These are phyloP conservation scores for Rhynchosporium secalis DNA, from an alignment of 2,329 filamentous ascomycete species.

Conservation along the genomic window DNA sequence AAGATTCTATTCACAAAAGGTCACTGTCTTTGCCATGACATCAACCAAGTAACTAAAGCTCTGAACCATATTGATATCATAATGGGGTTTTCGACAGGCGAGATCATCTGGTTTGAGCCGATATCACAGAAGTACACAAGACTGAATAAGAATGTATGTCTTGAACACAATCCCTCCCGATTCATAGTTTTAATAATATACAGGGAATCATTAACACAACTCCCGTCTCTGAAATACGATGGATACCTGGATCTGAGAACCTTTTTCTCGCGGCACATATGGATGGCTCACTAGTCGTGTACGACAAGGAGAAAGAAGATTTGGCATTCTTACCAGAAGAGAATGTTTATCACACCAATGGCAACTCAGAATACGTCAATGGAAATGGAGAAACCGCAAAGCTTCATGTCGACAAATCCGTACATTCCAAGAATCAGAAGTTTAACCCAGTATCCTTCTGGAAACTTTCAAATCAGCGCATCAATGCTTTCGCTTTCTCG, in stretches of 20 bases:
- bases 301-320: conserved; percentile 97
- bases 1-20: conserved; percentile 98
- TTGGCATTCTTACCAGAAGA: conserved; percentile 74
- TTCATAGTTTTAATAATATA: conserved; percentile 22
- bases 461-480: conserved; percentile 87
- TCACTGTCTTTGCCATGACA: conserved; percentile 90
- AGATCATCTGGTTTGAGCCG: conserved; percentile 98
- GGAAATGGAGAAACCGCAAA: conserved; percentile 42
- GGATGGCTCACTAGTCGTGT: conserved; percentile 88
- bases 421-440: conserved; percentile 92
- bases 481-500: conserved; percentile 90
- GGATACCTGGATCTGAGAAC: conserved; percentile 93
- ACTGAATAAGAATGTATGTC: conserved; percentile 87
- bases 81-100: conserved; percentile 93
- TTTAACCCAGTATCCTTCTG: conserved; percentile 88
- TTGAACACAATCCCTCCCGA: not conserved
- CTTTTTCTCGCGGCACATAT: conserved; percentile 89
- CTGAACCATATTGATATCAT: conserved; percentile 82
- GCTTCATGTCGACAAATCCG: conserved; percentile 82
- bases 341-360: conserved; percentile 41
- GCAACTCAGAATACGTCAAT: conserved; percentile 38
- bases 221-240: conserved; percentile 82
- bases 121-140: conserved; percentile 94
- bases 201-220: conserved; percentile 84
- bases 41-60: conserved; percentile 81